A percentile compares a stretch with the other conserved stretches of the same genome.
phyloP scores from a whole-genome alignment of 2,329 filamentous ascomycete genomes.

The Cladophialophora bantiana region DNA sequence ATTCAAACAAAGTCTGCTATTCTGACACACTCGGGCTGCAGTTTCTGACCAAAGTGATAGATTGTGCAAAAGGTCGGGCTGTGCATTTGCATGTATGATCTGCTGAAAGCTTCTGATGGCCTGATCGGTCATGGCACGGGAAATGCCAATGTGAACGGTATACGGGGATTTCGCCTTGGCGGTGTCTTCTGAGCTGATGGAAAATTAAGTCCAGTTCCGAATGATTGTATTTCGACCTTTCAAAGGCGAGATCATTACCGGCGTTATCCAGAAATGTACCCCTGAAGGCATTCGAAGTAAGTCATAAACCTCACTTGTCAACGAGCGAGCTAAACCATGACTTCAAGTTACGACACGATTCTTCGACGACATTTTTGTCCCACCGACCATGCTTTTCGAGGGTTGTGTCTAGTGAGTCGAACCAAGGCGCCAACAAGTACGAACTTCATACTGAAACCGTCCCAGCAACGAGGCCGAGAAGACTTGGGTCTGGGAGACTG shows the following conservation, averaged over 20 bases:
- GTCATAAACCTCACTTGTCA: conserved; percentile 37
- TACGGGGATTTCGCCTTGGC: conserved; percentile 33
- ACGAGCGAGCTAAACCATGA: conserved; percentile 1
- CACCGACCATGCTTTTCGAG: conserved; percentile 73
- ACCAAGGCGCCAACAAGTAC: conserved; percentile 21
- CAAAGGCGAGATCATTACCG: conserved; percentile 89
- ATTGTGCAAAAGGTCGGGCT: conserved; percentile 93
- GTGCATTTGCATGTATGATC: conserved; percentile 90
- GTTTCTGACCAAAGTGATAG: conserved; percentile 47
- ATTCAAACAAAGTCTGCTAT: conserved; percentile 78
- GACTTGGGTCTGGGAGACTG: conserved; percentile 83
- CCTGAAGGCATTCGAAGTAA: conserved; percentile 74
- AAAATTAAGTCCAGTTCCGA: conserved; percentile 78
- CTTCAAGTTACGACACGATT: conserved; percentile 79
- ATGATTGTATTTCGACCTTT: conserved; percentile 94
- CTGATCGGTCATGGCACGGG: conserved; percentile 92
- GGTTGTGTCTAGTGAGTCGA: conserved; percentile 74
- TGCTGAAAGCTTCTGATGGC: conserved; percentile 88
- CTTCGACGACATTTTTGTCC: conserved; percentile 90
- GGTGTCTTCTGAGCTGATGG: conserved; percentile 18
- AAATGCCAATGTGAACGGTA: conserved; percentile 92
- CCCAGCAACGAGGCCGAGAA: conserved; percentile 74
- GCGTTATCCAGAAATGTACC: conserved; percentile 78
- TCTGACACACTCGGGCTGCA: not conserved
- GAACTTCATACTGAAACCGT: conserved; percentile 33